Evolutionary conservation across 164 flowering plant species (phyloP).

Genomic region (Houttuynia cordata): DNA sequence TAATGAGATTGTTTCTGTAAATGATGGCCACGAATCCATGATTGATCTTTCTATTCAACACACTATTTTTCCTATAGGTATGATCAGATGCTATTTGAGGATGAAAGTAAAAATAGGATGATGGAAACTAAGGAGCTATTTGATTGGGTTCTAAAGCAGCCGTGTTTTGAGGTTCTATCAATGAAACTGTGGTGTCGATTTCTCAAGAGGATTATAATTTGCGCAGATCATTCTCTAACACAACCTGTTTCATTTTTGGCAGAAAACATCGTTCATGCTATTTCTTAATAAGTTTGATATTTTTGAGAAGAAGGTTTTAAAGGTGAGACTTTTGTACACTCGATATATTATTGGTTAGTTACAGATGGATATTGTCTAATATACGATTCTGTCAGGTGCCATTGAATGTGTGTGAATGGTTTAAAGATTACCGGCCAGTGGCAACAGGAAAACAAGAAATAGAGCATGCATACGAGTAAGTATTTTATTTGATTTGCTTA

Average conservation of each 20-base stretch:
- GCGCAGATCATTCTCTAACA: neutral
- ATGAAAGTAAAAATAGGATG: constrained; percentile 82
- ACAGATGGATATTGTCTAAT: neutral
- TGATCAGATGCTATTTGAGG: constrained; percentile 91
- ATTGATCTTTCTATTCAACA: neutral
- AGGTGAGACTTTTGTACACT: constrained; percentile 34
- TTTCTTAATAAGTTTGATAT: constrained; percentile 95
- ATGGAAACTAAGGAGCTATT: constrained; percentile 92
- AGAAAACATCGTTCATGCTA: constrained; percentile 98
- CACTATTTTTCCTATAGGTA: constrained; percentile 33
- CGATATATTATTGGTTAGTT: constrained; percentile 2
- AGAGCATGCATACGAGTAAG: constrained; percentile 99
- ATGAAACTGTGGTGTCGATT: neutral
- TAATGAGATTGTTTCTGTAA: no score
- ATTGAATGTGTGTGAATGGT: constrained; percentile 87
- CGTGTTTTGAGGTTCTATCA: constrained; percentile 77
- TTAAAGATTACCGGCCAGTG: constrained; percentile 88
- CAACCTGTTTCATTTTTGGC: constrained; percentile 21
- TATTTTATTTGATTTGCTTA: neutral
- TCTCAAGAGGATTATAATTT: neutral
- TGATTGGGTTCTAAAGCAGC: constrained; percentile 95
- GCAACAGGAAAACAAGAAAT: constrained; percentile 89
- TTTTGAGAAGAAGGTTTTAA: constrained; percentile 84
- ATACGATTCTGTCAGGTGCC: constrained; percentile 49
- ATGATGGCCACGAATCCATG: no score